Conservation (phyloP, 2,329 filamentous ascomycete species). For the Aspergillus piperis region DNA sequence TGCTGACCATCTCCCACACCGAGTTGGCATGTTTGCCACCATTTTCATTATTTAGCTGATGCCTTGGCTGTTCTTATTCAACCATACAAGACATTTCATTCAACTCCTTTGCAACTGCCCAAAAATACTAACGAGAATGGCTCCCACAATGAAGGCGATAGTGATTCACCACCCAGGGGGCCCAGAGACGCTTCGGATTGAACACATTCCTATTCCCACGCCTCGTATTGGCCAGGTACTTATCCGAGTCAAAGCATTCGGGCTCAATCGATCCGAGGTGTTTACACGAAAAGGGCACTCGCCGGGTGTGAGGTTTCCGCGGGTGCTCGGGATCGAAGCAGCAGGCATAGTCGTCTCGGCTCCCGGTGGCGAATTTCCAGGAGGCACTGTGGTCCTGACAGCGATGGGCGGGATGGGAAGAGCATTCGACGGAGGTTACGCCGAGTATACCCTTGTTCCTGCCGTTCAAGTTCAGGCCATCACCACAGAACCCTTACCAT, state of each 20-base stretch:
- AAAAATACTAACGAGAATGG: too few relatives aligned
- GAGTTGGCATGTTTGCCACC: too few relatives aligned
- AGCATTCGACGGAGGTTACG: constrained; percentile 52
- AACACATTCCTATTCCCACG: constrained; percentile 40
- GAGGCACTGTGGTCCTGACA: constrained; percentile 44
- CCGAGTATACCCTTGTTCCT: constrained; percentile 51
- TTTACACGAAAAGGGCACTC: constrained; percentile 51
- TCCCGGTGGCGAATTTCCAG: constrained; percentile 35
- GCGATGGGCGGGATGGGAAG: constrained; percentile 54
- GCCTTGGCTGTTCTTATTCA: too few relatives aligned
- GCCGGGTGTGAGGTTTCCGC: constrained; percentile 44
- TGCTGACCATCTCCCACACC: too few relatives aligned
- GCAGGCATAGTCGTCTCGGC: constrained; percentile 45
- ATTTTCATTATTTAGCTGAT: too few relatives aligned
- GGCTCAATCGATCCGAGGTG: constrained; percentile 51
- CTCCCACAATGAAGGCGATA: too few relatives aligned
- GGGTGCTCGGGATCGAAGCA: constrained; percentile 52
- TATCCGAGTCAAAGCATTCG: constrained; percentile 47
- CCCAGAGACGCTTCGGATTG: too few relatives aligned
- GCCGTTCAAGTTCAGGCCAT: constrained; percentile 43
- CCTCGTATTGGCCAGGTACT: constrained; percentile 43
- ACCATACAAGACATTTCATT: too few relatives aligned
- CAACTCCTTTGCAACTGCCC: too few relatives aligned
- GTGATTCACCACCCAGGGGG: too few relatives aligned
- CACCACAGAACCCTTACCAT: constrained; percentile 21